Conservation (phyloP, 495 filamentous ascomycete genomes). For the Lophium mytilinum region DNA sequence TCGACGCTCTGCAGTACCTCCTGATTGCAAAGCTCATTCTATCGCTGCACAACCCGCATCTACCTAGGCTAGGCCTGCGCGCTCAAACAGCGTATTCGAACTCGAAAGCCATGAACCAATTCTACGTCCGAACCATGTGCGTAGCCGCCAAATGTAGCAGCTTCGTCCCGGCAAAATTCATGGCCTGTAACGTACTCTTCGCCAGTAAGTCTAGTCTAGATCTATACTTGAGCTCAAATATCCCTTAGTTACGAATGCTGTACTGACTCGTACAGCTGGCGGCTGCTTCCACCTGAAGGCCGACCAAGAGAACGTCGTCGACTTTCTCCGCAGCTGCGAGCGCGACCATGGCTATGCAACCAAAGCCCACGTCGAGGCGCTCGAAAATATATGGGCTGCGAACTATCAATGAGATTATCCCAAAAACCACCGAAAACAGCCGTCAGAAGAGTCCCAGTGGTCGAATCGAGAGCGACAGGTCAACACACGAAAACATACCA, state of each 20-base stretch:
- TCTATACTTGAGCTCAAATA: not conserved
- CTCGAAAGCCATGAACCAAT: not conserved
- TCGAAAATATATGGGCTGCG: not conserved
- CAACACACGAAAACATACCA: too few species aligned
- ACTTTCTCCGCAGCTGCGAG: not conserved
- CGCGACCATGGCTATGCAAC: not conserved
- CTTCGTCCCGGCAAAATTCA: not conserved
- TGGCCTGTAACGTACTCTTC: not conserved
- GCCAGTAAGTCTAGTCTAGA: too few species aligned
- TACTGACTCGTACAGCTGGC: not conserved
- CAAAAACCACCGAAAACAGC: too few species aligned
- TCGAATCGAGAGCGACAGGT: too few species aligned
- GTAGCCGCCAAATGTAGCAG: not conserved
- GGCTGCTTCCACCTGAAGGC: not conserved
- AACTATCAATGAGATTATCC: not conserved
- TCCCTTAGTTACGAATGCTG: not conserved
- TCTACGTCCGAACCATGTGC: not conserved
- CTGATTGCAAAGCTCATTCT: not conserved
- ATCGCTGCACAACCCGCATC: not conserved
- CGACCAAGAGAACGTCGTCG: not conserved
- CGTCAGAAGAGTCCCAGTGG: too few species aligned
- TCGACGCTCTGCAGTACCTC: not conserved
- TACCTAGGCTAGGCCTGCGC: not conserved
- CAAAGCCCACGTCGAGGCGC: not conserved
- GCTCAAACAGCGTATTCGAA: not conserved